Evolutionary conservation across 2,329 filamentous ascomycete species (phyloP).

Genomic region (Fusarium transvaalense): DNA sequence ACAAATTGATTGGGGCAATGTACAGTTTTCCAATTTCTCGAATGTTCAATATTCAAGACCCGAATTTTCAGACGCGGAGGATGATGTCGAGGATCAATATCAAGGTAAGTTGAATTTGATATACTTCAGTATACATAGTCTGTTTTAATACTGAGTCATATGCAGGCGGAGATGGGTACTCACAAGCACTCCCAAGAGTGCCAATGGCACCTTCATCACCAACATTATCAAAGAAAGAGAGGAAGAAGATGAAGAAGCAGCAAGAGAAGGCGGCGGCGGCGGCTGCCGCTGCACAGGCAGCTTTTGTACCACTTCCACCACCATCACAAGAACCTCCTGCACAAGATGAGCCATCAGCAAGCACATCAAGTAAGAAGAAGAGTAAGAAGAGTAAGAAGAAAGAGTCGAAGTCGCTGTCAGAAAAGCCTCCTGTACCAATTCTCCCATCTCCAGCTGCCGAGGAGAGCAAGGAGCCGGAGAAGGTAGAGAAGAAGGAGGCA

Average conservation of each 20-base stretch:
- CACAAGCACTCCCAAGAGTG: conserved; percentile 30
- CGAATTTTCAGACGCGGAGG: conserved; percentile 58
- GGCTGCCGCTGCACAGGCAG: conserved; percentile 9
- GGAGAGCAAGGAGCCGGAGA: conserved; percentile 34
- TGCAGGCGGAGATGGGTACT: conserved; percentile 29
- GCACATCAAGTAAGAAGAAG: conserved; percentile 32
- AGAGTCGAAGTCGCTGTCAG: conserved; percentile 15
- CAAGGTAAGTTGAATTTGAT: conserved; percentile 34
- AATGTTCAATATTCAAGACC: conserved; percentile 57
- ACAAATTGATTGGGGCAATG: conserved; percentile 54
- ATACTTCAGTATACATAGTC: background rate
- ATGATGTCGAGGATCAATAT: conserved; percentile 39
- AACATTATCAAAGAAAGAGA: conserved; percentile 39
- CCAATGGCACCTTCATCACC: conserved; percentile 11
- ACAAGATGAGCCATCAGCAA: conserved; percentile 18
- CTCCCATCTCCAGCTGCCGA: conserved; percentile 14
- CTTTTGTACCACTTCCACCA: conserved; percentile 13
- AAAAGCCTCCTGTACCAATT: conserved; percentile 13
- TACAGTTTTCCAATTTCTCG: conserved; percentile 60
- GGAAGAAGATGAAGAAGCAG: conserved; percentile 38
- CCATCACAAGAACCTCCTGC: conserved; percentile 30
- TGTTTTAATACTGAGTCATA: conserved; percentile 3
- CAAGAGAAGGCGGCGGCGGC: conserved; percentile 18
- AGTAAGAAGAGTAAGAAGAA: conserved; percentile 47
- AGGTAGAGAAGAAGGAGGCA: conserved; percentile 33